phyloP scores from a whole-genome alignment of 2,329 filamentous ascomycete species.

The Simplicillium sp. region DNA sequence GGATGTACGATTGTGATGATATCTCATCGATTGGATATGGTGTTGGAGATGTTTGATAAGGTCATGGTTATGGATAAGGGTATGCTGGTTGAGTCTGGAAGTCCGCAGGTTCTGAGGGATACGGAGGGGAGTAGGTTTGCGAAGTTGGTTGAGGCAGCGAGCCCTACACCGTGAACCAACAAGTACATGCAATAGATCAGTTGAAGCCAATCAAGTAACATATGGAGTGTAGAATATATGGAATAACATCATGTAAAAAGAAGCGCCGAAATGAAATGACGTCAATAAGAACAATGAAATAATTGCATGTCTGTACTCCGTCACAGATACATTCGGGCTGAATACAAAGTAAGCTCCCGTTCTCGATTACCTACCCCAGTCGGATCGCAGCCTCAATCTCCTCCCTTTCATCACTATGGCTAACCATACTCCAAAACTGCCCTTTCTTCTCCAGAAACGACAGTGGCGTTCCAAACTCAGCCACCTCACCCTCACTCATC shows the following conservation, averaged over 20 bases:
- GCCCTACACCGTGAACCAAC: too few relatives aligned
- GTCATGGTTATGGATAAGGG: constrained; percentile 42
- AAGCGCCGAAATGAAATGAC: too few relatives aligned
- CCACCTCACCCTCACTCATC: constrained; percentile 49
- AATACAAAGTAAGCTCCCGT: too few relatives aligned
- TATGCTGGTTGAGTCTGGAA: constrained; percentile 28
- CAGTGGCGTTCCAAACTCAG: constrained; percentile 51
- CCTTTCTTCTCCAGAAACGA: constrained; percentile 42
- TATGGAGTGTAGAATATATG: too few relatives aligned
- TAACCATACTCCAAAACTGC: constrained; percentile 41
- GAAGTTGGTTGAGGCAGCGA: constrained; percentile 10
- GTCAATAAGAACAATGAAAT: too few relatives aligned
- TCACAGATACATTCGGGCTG: too few relatives aligned
- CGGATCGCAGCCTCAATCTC: not conserved
- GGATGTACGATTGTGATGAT: constrained; percentile 44
- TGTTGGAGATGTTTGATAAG: constrained; percentile 38
- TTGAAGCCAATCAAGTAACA: too few relatives aligned
- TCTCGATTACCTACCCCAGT: not conserved
- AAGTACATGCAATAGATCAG: too few relatives aligned
- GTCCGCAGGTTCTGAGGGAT: constrained; percentile 13
- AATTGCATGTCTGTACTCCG: too few relatives aligned
- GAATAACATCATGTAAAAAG: too few relatives aligned
- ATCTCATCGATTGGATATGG: constrained; percentile 36
- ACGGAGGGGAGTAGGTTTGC: constrained; percentile 17
- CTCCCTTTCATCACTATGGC: constrained; percentile 2